Conservation (phyloP, 768 basidiomycete species). For the Auricularia sp. region DNA sequence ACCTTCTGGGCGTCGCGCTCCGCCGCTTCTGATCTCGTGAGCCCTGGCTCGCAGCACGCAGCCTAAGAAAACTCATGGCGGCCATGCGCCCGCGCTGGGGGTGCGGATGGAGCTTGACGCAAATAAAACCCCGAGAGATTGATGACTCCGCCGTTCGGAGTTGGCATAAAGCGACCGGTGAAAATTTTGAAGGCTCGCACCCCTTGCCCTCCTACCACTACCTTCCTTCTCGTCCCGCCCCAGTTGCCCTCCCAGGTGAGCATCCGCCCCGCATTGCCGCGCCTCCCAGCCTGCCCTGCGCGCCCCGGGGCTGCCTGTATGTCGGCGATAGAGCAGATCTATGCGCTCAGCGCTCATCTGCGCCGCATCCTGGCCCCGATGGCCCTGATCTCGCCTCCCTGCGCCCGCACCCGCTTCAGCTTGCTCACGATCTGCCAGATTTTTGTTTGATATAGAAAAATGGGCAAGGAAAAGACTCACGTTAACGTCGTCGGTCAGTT, state of each 20-base stretch:
- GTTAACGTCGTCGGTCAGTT: constrained; percentile 91
- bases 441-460: constrained; percentile 41
- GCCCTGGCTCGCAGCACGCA: neutral
- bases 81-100: neutral
- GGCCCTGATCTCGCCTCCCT: neutral
- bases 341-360: neutral
- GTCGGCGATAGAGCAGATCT: neutral
- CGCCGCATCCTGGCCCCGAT: neutral
- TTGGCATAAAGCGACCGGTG: neutral
- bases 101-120: neutral
- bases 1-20: neutral
- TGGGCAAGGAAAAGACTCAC: constrained; percentile 95
- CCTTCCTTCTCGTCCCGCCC: neutral
- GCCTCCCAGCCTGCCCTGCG: neutral
- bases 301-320: neutral
- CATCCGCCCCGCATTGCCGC: neutral
- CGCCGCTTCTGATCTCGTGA: neutral
- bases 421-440: constrained; percentile 22
- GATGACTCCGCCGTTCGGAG: neutral
- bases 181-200: neutral
- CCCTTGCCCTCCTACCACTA: neutral
- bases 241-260: neutral
- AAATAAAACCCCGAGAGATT: neutral
- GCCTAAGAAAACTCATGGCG: neutral
- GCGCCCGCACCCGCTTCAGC: neutral